Evolutionary conservation across 1,284 basidiomycete species (phyloP), one percentile per base, ranked within the genome.

Genomic region (Cutaneotrichosporon sp.): DNA sequence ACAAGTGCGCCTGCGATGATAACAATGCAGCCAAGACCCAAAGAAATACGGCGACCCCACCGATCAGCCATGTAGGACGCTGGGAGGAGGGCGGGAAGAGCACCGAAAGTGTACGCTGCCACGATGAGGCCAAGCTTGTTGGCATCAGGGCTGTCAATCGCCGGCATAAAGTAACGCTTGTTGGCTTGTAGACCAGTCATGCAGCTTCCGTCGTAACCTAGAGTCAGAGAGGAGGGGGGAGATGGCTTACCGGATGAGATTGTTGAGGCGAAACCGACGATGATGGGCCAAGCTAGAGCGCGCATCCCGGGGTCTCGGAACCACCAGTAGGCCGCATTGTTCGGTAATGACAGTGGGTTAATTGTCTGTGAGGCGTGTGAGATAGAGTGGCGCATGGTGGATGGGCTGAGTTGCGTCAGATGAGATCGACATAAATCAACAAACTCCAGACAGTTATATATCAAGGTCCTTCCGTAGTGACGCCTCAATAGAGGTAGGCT

Each of bases 151-250:
- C 59, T 11, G 42, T 47, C 63, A 34, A 69, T 51, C 2, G 53
- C 49, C 0, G 34, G 30, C n/a, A 60, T 56, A 58, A 59, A 69
- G 14, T 21, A 53, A 16, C 51, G 49, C 2, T 52, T 34, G 38
- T 67, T 58, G 51, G 65, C 58, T 32, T 60, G 63, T 5, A 66
- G 61, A 16, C 62, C 63, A 26, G 61, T 59, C 32, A 69, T 66
- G n/a, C 66, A 42, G 1, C 65, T 58, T 6, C 63, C 65, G 32
- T 69, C 68, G 61, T 69, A 69, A 18, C 65, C 65, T 50, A 32
- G 26, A 26, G 26, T 26, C 26, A 26, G 26, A 26, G 26, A 26
- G 26, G 26, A 26, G 26, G 26, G 26, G 26, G 26, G 26, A 1
- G 26, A n/a, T 26, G 26, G 26, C 26, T 1, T 26, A 26, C 26